Evolutionary conservation across 345 rosid genomes (phyloP), one percentile per base, ranked within the genome.

Genomic region (Syzygium grande): DNA sequence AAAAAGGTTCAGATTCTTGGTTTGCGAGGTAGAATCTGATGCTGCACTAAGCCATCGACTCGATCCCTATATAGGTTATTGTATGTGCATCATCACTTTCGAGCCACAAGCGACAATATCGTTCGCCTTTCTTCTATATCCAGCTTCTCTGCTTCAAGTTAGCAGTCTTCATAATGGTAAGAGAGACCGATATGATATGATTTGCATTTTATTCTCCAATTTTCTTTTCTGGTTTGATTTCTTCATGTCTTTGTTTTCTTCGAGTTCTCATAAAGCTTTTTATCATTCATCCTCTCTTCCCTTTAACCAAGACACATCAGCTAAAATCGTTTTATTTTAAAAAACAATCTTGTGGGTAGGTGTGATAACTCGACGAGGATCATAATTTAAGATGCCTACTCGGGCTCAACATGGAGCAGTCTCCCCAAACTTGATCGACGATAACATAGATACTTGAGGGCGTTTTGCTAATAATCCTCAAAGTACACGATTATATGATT

Each of bases 11-110:
- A 19, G 83, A 73, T 73, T 73, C 83, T 73, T 38, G 27, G 49
- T 38, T 16, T 17, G 16, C 17, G 6, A 59, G 34, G 41, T 46
- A 43, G 94, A 86, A 88, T 90, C 87, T 56, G 90, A 87, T 91
- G 65, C 92, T 83, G 86, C 85, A 34, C 53, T 46, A 5, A 21
- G 49, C 83, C 77, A 3, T 30, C 86, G 56, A 43, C 23, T 73
- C 58, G 84, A 51, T 87, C n/a, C 27, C 86, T 51, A 30, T 86
- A 68, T 52, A 85, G 49, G 14, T 73, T 41, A 73, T 73, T 85
- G 54, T 91, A 78, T 46, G 79, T 78, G 78, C 38, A 77, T 30
- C 46, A 4, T 59, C 49, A 19, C 80, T 87, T 21, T 51, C 51
- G 14, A n/a, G 12, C 80, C 83, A 19, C 83, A 73, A 38, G 49